Percentiles rank a stretch among this genome's conserved stretches.
phyloP scores from a whole-genome alignment of 2,329 filamentous ascomycete genomes.

The Trichoderma oligosporum region DNA sequence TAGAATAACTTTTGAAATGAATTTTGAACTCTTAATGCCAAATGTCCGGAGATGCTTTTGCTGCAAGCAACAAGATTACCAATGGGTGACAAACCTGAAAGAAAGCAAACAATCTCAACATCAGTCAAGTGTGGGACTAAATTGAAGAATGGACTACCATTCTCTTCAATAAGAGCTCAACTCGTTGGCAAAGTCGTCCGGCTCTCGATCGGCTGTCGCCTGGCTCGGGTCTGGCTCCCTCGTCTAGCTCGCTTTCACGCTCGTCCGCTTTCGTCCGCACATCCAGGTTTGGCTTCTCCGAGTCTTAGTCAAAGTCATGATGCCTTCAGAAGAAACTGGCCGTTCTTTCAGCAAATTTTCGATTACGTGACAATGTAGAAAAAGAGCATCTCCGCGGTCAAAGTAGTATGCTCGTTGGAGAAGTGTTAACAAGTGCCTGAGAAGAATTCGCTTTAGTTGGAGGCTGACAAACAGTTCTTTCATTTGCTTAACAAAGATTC shows the following conservation, averaged over 20 bases:
- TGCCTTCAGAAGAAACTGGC: neutral
- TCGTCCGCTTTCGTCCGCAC: neutral
- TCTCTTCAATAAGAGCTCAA: no score
- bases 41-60: neutral
- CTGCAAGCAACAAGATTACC: neutral
- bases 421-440: neutral
- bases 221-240: neutral
- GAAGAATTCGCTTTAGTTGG: neutral
- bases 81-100: neutral
- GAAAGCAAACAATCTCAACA: no score
- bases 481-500: neutral
- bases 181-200: neutral
- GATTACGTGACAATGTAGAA: neutral
- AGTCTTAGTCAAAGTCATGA: no score
- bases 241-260: no score
- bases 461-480: neutral
- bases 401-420: neutral
- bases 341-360: neutral
- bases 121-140: no score
- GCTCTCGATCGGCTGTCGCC: neutral
- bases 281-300: no score
- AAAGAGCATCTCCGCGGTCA: neutral
- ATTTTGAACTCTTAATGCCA: neutral
- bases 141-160: no score
- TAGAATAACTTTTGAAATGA: no score